A percentile compares a stretch with the other conserved stretches of the same genome.
phyloP scores from a whole-genome alignment of 768 basidiomycete species.

The Pisolithus marmoratus region DNA sequence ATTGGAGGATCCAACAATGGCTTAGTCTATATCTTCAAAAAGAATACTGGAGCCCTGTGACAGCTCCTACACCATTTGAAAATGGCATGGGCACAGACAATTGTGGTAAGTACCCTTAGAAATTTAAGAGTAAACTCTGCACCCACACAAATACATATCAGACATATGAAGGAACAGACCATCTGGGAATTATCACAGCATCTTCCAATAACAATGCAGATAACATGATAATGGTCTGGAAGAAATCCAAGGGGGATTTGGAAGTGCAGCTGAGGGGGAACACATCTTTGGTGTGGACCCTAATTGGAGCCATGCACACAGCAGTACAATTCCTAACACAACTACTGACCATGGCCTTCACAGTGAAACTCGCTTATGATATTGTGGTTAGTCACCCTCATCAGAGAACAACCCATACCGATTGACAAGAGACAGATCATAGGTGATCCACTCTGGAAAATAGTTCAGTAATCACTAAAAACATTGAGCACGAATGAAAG shows the following conservation, averaged over 20 bases:
- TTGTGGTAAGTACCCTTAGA: not conserved
- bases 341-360: not conserved
- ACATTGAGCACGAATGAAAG: no score
- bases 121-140: not conserved
- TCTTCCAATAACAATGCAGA: not conserved
- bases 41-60: not conserved
- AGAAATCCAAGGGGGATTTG: not conserved
- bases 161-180: not conserved
- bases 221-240: not conserved
- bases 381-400: not conserved
- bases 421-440: not conserved
- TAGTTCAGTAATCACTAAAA: no score
- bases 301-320: no score
- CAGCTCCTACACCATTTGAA: not conserved
- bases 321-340: not conserved
- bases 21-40: not conserved
- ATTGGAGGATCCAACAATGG: constrained; percentile 3
- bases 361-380: not conserved
- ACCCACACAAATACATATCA: not conserved
- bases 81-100: not conserved
- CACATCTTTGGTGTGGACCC: not conserved
- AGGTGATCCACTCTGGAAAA: no score
- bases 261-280: not conserved
- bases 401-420: not conserved
- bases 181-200: not conserved